A percentile compares a stretch with the other conserved stretches of the same genome.
Conservation (phyloP, 164 flowering plant genomes). For the Magnolia officinalis region DNA sequence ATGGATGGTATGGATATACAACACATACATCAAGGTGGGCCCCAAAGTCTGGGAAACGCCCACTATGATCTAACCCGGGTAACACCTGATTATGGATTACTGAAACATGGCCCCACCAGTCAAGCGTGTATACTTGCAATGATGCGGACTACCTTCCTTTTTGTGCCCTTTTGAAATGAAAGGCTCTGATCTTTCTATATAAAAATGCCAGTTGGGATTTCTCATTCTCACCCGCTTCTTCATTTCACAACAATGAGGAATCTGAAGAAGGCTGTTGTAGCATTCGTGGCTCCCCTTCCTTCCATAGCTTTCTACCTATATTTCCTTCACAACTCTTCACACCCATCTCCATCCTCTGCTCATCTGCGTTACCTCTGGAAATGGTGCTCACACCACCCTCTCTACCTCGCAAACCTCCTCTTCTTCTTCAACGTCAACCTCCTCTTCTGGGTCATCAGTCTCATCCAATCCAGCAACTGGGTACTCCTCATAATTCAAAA, state of each 20-base stretch:
- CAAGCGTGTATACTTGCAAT: neutral
- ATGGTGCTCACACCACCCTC: constrained; percentile 84
- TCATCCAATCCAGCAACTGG: constrained; percentile 77
- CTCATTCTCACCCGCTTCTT: neutral
- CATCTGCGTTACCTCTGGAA: constrained; percentile 36
- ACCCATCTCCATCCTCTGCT: neutral
- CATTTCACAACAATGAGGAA: constrained; percentile 30
- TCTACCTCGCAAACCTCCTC: constrained; percentile 60
- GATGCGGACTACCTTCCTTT: neutral
- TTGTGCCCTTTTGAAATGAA: neutral
- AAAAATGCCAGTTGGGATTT: neutral
- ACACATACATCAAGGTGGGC: too few species aligned
- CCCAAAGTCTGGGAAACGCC: too few species aligned
- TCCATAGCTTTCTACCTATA: constrained; percentile 66
- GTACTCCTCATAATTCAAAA: constrained; percentile 23
- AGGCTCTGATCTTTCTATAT: neutral
- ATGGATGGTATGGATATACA: too few species aligned
- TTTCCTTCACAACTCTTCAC: constrained; percentile 41
- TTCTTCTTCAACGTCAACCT: constrained; percentile 83
- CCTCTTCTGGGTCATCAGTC: constrained; percentile 78
- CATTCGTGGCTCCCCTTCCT: constrained; percentile 67
- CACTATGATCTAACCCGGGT: too few species aligned
- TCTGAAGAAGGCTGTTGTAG: constrained; percentile 49
- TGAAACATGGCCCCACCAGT: neutral
- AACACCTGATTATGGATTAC: too few species aligned